A percentile compares a stretch with the other conserved stretches of the same genome.
These are phyloP conservation scores for Sporopachydermia cereana DNA, from an alignment of 1,139 yeast species.

Conservation along the genomic window DNA sequence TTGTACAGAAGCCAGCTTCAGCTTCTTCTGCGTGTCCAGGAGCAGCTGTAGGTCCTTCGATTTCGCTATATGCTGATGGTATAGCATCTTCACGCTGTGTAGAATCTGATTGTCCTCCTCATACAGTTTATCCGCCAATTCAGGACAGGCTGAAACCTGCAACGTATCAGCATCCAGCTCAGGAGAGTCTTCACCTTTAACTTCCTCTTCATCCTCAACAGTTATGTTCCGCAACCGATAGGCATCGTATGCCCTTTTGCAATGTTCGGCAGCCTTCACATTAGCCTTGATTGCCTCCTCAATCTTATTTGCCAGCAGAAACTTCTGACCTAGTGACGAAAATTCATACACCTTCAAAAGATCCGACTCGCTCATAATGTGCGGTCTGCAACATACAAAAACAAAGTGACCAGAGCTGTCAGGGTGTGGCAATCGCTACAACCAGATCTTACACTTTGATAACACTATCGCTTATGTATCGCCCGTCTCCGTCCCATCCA, in stretches of 20 bases:
- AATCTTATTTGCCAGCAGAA: not conserved
- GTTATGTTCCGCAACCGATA: not conserved
- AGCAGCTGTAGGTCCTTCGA: not conserved
- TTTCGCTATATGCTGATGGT: slow-evolving; percentile 3
- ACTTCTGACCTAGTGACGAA: not conserved
- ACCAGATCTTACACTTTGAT: no score
- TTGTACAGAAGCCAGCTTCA: no score
- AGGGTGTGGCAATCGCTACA: not conserved
- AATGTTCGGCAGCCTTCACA: not conserved
- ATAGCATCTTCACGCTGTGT: slow-evolving; percentile 60
- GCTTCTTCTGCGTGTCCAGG: no score
- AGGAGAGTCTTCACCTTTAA: not conserved
- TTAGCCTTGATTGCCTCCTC: not conserved
- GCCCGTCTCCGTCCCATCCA: no score
- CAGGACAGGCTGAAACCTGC: not conserved
- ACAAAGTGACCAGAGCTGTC: not conserved
- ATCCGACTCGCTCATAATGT: not conserved
- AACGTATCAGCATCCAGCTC: not conserved
- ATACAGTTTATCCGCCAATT: not conserved
- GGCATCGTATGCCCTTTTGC: not conserved
- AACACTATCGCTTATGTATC: no score
- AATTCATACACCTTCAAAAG: not conserved
- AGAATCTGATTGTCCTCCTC: slow-evolving; percentile 49
- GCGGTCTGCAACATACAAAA: not conserved
- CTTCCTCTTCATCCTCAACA: not conserved